Base-by-base conservation (phyloP, 768 basidiomycete species). In the Lactarius psammicola region DNA sequence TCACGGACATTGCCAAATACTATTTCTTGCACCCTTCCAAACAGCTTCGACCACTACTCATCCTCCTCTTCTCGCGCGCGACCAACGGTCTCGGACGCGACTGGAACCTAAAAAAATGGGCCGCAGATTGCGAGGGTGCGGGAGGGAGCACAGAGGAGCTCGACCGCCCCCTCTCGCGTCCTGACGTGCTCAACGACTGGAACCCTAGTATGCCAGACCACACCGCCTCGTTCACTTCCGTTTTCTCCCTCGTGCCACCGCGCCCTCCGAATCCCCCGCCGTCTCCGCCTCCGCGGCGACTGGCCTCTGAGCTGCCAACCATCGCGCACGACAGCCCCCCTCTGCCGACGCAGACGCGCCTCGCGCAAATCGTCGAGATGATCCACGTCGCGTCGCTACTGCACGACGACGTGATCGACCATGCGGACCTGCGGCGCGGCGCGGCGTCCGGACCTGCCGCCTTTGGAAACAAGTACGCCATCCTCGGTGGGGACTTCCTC, bases 351-450 rank as follows among this genome's bases (percentile, higher is more conserved):
- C 97, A 99, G 76, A 78, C 89, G 34, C 89, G 95, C 34, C 85
- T 99, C 38, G 96, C 95, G 4, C 94, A 96, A 72, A 95, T 99
- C 53, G 88, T 94, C 60, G 97, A 99, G 75, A 97, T 98, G 94
- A 92, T 99, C 56, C 94, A 98, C 74, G 90, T 98, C 67, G 95
- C 97, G 30, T 95, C 91, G 3, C 82, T 94, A 11, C 80, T 99
- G 20, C 96, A 98, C 75, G 93, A 98, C 80, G 89, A 90, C 71
- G 94, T 98, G 60, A 84, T 90, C 65, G 90, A 93, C 79, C 76
- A 77, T 67, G 85, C 90, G 1, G 80, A 87, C 9, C 83, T 93
- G 7, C 87, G 95, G 7, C 82, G 95, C 0, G 82, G 84, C 15
- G 79, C 80, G 4, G 82, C 87, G 26, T 84, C 85, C 26, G 92